A percentile compares a stretch with the other conserved stretches of the same genome.
phyloP scores from a whole-genome alignment of 306 rosid species.

The Cicer arietinum region DNA sequence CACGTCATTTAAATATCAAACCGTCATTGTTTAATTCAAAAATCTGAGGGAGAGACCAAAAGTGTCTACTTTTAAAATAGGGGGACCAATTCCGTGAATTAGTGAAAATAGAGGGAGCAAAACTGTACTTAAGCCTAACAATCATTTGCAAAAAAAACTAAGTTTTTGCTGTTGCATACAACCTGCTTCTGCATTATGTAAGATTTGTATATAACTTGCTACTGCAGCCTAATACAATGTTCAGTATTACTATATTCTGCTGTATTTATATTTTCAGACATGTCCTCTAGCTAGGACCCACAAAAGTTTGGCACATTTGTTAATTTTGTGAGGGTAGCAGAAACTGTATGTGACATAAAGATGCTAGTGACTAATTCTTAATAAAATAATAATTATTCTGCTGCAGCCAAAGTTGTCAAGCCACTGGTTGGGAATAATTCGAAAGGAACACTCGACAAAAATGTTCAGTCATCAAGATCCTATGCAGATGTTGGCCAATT shows the following conservation, averaged over 20 bases:
- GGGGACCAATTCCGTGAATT: no score
- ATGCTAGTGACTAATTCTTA: slow-evolving; percentile 4
- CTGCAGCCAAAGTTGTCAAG: slow-evolving; percentile 58
- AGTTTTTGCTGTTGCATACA: background rate
- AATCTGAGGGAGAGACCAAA: no score
- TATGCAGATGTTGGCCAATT: slow-evolving; percentile 69
- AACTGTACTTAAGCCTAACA: no score
- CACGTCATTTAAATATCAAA: no score
- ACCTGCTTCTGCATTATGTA: background rate
- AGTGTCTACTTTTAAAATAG: no score
- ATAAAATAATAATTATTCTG: slow-evolving; percentile 29
- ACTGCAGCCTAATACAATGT: slow-evolving; percentile 2
- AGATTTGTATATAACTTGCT: background rate
- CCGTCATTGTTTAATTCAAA: no score
- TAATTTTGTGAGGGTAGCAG: slow-evolving; percentile 15
- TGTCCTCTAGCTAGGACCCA: background rate
- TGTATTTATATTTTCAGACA: background rate
- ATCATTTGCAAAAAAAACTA: no score
- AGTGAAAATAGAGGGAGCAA: no score
- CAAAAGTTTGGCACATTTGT: slow-evolving; percentile 9
- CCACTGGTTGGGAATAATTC: slow-evolving; percentile 54
- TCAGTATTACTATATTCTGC: slow-evolving; percentile 9
- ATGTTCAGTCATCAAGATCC: slow-evolving; percentile 45
- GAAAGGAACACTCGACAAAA: slow-evolving; percentile 57
- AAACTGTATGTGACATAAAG: slow-evolving; percentile 26